Base-by-base conservation (phyloP, 192 early-diverging fungal species). In the Radiomyces spectabilis region DNA sequence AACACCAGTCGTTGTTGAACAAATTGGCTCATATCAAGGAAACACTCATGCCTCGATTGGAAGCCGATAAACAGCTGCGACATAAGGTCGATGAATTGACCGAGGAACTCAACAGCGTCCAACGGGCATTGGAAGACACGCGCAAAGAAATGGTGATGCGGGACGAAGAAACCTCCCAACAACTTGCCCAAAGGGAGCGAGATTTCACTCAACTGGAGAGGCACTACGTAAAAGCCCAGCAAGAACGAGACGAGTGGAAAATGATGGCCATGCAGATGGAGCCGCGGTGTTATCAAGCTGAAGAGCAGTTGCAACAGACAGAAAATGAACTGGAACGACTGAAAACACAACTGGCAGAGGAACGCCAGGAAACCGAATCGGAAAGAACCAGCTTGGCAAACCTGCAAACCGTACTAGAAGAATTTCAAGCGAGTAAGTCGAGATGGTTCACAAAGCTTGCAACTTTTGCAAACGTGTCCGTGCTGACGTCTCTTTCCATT, bases 341-440 rank as follows among this genome's bases (percentile, higher is more conserved):
- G 2, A 60, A 69, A 24, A 59, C 59, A 4, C 74, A 77, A 32
- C 59, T 79, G 53, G 73, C 78, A 21, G 24, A 54, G 6, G 51
- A 79, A 18, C 55, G 69, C 22, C 51, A 68, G 12, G 80, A 81
- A 32, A 67, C 75, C 13, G 79, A 83, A 39, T 71, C 71, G 8
- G 81, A 90, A 51, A 56, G 66, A 25, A 59, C 72, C 18, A 82
- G 83, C 55, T 50, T 88, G 35, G 58, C 56, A 10, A 98, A 98
- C 55, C 73, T 98, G 53, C 95, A 93, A 54, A 55, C 74, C 26
- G 93, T 94, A 13, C 71, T 98, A 43, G 85, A 91, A 69, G 83
- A 87, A 61, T 91, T 98, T 62, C 91, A 98, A 65, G 78, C 77
- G 22, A 75, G 85, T 72, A 79, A 79, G 69, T 63, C 21, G 1